These are phyloP conservation scores for Collybiopsis confluens DNA, from an alignment of 768 basidiomycete genomes.

Conservation along the genomic window DNA sequence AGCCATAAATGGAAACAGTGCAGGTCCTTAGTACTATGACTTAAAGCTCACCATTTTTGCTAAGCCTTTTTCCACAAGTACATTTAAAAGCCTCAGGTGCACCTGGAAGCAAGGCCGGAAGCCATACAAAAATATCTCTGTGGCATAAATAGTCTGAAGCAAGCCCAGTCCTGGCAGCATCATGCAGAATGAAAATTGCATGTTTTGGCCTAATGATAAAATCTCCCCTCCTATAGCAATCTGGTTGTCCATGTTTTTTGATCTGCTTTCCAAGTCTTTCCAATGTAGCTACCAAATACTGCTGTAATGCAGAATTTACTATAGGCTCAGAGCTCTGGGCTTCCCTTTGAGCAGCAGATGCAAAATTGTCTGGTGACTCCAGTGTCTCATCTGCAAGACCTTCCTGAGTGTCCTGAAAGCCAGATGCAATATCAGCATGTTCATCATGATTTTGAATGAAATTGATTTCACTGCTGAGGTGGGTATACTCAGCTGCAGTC, in stretches of 20 bases:
- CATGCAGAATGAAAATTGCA: constrained; percentile 9
- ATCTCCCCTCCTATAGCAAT: constrained; percentile 1
- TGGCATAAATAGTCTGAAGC: constrained; percentile 6
- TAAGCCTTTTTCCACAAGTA: constrained; percentile 7
- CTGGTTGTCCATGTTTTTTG: constrained; percentile 2
- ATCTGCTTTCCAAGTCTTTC: constrained; percentile 7
- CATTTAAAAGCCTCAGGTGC: constrained; percentile 12
- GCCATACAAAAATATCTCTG: constrained; percentile 13
- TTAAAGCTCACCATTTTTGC: constrained; percentile 7
- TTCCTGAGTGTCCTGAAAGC: neutral
- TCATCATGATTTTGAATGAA: neutral
- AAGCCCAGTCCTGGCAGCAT: constrained; percentile 5
- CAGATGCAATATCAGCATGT: neutral
- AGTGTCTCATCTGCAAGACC: neutral
- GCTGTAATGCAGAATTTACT: neutral
- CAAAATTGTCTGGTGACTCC: neutral
- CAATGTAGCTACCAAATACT: constrained; percentile 5
- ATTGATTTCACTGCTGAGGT: neutral
- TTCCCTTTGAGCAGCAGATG: neutral
- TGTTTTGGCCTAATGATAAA: constrained; percentile 11
- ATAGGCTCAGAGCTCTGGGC: neutral
- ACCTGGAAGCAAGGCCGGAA: constrained; percentile 11
- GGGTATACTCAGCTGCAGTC: neutral
- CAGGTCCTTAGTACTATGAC: no score
- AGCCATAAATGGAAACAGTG: no score